phyloP scores from a whole-genome alignment of 169 alveolate genomes.

The Plasmodium ovale region DNA sequence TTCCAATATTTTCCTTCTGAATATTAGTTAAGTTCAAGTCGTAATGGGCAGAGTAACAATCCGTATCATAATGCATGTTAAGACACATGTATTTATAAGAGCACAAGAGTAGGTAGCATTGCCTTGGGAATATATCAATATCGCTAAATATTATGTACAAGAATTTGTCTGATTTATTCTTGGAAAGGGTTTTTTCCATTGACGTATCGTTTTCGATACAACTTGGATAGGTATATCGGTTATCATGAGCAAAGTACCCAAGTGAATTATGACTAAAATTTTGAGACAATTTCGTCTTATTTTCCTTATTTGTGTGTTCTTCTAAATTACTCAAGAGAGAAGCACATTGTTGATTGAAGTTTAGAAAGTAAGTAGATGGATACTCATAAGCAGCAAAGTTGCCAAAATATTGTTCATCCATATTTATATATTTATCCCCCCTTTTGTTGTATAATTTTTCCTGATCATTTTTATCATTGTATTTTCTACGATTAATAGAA shows the following conservation, averaged over 20 bases:
- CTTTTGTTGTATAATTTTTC: background rate
- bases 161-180: slow-evolving; percentile 71
- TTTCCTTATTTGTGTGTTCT: too few species aligned
- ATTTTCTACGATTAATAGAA: background rate
- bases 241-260: background rate
- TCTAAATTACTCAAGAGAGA: background rate
- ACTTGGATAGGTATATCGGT: background rate
- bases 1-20: slow-evolving; percentile 56
- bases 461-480: background rate
- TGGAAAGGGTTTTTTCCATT: too few species aligned
- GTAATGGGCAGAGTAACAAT: slow-evolving; percentile 20
- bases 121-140: slow-evolving; percentile 87
- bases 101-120: slow-evolving; percentile 86
- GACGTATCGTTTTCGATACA: background rate
- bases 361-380: slow-evolving; percentile 49
- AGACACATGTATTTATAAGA: slow-evolving; percentile 86
- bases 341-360: slow-evolving; percentile 53
- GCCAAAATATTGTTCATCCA: slow-evolving; percentile 12
- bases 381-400: slow-evolving; percentile 40
- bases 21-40: slow-evolving; percentile 51
- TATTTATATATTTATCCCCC: background rate
- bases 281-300: background rate
- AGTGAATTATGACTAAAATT: background rate
- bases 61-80: slow-evolving; percentile 85
- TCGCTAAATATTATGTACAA: slow-evolving; percentile 86